A percentile compares a stretch with the other conserved stretches of the same genome.
phyloP scores from a whole-genome alignment of 2,329 filamentous ascomycete species.

The Beauveria sp. region DNA sequence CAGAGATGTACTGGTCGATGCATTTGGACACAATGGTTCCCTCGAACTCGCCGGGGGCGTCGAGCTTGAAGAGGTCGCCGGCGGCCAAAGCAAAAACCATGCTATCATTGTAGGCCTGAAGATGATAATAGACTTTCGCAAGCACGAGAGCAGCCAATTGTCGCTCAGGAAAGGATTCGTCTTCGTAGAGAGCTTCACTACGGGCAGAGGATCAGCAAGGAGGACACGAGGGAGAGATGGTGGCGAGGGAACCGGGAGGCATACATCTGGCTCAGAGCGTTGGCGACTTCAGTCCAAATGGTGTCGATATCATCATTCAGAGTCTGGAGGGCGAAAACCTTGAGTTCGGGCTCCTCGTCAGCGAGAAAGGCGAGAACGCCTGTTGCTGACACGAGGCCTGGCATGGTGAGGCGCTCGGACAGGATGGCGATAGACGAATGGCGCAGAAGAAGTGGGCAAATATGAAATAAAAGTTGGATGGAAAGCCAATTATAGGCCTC shows the following conservation, averaged over 20 bases:
- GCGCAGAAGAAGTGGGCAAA: not conserved
- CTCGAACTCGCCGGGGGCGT: conserved; percentile 88
- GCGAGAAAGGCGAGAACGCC: conserved; percentile 92
- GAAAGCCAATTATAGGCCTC: not conserved
- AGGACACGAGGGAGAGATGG: not conserved
- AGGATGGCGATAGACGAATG: not conserved
- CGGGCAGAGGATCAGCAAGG: conserved; percentile 14
- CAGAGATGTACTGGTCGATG: conserved; percentile 91
- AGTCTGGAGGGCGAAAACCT: conserved; percentile 88
- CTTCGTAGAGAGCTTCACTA: conserved; percentile 96
- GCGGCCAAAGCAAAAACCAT: conserved; percentile 97
- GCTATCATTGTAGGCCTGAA: conserved; percentile 98
- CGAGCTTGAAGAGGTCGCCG: conserved; percentile 89
- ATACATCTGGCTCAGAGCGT: conserved; percentile 87
- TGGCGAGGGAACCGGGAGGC: conserved; percentile 13
- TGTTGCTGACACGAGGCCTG: conserved; percentile 86
- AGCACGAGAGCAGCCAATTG: conserved; percentile 90
- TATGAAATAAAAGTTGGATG: not conserved
- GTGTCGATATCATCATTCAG: conserved; percentile 95
- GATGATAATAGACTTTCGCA: conserved; percentile 97
- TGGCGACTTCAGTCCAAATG: conserved; percentile 95
- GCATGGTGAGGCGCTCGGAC: conserved; percentile 51
- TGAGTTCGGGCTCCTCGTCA: conserved; percentile 89
- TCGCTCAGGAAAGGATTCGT: conserved; percentile 87
- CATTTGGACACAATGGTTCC: conserved; percentile 99